Percentiles rank a stretch among this genome's conserved stretches.
Evolutionary conservation across 2,329 filamentous ascomycete genomes (phyloP).

Genomic region (Trichoderma afroharzianum): DNA sequence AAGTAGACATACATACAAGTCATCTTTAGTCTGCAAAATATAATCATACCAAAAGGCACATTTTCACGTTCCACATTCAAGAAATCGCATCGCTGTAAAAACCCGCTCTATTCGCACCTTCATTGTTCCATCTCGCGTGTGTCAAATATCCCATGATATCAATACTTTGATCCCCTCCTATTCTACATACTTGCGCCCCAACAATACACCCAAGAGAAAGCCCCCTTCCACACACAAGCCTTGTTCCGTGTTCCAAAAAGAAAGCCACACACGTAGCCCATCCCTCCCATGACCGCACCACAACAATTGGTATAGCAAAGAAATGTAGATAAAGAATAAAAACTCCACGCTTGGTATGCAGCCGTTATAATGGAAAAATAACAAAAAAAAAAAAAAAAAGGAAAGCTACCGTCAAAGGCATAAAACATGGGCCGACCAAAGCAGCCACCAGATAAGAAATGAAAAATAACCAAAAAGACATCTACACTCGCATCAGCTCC

Average conservation of each 20-base stretch:
- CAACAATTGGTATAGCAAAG: not conserved
- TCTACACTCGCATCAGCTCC: not conserved
- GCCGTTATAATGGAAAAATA: not conserved
- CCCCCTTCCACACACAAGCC: not conserved
- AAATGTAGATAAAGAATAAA: not conserved
- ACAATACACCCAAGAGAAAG: not conserved
- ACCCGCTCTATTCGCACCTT: not conserved
- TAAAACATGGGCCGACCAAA: not conserved
- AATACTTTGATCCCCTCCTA: not conserved
- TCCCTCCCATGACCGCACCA: not conserved
- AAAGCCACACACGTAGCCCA: not conserved
- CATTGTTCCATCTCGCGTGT: not conserved
- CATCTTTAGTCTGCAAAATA: not conserved
- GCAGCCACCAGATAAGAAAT: not conserved
- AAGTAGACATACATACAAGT: not conserved
- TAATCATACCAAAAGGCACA: not conserved
- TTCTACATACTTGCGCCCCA: slow-evolving; percentile 8
- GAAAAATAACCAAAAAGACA: not conserved
- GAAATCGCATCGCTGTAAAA: not conserved
- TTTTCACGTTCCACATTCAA: not conserved
- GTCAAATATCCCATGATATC: not conserved
- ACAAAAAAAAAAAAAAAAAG: not conserved
- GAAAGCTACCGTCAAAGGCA: not conserved
- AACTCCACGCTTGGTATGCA: slow-evolving; percentile 15
- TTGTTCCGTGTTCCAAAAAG: slow-evolving; percentile 4